phyloP scores from a whole-genome alignment of 192 early-diverging fungal genomes.

The Haplosporangium gracile region DNA sequence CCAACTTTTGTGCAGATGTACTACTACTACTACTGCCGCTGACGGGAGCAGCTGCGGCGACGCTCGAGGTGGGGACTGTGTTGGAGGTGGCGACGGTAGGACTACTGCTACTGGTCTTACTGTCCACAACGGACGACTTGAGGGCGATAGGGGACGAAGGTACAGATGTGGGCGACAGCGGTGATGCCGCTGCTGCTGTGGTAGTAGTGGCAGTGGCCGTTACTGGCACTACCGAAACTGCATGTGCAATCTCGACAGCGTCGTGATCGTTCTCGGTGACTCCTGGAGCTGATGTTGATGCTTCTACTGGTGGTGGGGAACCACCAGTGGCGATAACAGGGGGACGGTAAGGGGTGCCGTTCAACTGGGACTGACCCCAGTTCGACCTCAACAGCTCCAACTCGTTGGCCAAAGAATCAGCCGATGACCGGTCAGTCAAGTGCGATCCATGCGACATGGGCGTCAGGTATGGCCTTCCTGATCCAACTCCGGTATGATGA shows the following conservation, averaged over 20 bases:
- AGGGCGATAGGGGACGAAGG: no score
- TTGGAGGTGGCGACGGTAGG: not conserved
- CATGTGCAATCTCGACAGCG: no score
- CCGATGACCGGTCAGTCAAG: constrained; percentile 42
- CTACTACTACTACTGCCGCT: no score
- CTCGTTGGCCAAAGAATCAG: constrained; percentile 53
- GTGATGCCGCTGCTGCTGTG: not conserved
- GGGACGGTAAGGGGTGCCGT: constrained; percentile 9
- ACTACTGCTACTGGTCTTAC: not conserved
- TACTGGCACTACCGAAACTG: not conserved
- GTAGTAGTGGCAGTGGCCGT: not conserved
- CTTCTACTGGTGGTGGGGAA: not conserved
- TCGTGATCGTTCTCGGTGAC: not conserved
- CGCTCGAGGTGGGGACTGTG: not conserved
- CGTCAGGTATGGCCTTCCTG: constrained; percentile 11
- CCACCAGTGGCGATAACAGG: not conserved
- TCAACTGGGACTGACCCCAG: constrained; percentile 38
- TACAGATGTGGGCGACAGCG: no score
- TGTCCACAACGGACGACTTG: no score
- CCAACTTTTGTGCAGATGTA: constrained; percentile 37
- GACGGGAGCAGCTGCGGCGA: no score
- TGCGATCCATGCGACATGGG: constrained; percentile 41
- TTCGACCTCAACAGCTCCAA: constrained; percentile 32
- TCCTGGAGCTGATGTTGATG: not conserved
- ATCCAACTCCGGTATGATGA: not conserved